These are phyloP conservation scores for Nidula microcarpa DNA, from an alignment of 768 basidiomycete genomes.

Conservation along the genomic window DNA sequence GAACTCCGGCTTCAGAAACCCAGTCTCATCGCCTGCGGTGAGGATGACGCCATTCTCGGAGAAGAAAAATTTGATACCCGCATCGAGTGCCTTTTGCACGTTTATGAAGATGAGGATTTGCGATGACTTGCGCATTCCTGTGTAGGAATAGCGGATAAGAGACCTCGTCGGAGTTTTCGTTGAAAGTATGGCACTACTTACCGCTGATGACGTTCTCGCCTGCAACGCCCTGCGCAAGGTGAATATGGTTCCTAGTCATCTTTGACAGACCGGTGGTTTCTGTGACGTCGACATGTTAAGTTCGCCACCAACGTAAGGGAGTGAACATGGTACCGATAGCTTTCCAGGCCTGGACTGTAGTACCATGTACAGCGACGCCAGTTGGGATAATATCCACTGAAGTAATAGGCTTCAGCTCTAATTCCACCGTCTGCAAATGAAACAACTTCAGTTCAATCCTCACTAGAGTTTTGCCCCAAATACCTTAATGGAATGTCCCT, in stretches of 20 bases:
- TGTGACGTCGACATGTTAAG: constrained; percentile 17
- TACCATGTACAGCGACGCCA: constrained; percentile 80
- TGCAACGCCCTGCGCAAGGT: constrained; percentile 78
- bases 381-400: constrained; percentile 62
- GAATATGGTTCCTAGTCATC: constrained; percentile 91
- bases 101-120: constrained; percentile 82
- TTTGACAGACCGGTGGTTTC: constrained; percentile 71
- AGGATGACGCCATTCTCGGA: constrained; percentile 89
- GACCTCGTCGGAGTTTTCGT: background rate
- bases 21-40: constrained; percentile 69
- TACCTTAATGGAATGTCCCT: constrained; percentile 85
- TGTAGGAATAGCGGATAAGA: background rate
- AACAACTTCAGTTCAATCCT: background rate
- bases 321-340: constrained; percentile 49
- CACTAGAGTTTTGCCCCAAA: constrained; percentile 4
- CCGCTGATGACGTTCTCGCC: constrained; percentile 74
- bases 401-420: constrained; percentile 61
- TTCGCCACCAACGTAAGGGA: background rate
- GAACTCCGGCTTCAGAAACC: constrained; percentile 57
- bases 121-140: constrained; percentile 81
- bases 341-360: constrained; percentile 65
- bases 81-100: constrained; percentile 62
- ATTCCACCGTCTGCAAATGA: constrained; percentile 51
- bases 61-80: constrained; percentile 70
- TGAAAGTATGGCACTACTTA: constrained; percentile 24